These are phyloP conservation scores for Zygotorulaspora danielsina DNA, from an alignment of 805 yeast genomes.

Conservation along the genomic window DNA sequence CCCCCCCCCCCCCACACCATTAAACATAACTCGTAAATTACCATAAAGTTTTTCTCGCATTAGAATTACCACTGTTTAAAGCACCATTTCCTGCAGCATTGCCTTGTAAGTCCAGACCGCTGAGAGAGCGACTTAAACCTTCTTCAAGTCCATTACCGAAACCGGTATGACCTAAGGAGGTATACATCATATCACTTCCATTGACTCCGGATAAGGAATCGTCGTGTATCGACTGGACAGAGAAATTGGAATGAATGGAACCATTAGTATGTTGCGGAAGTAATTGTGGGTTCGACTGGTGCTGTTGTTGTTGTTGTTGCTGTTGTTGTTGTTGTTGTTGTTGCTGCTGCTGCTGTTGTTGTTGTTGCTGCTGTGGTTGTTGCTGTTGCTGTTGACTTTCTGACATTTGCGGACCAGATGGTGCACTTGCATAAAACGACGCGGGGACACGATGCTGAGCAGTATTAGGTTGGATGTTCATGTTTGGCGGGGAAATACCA, in stretches of 20 bases:
- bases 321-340: slow-evolving; percentile 11
- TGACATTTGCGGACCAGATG: slow-evolving; percentile 6
- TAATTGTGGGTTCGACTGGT: slow-evolving; percentile 11
- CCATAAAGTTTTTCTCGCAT: slow-evolving; percentile 15
- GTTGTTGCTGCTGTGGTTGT: slow-evolving; percentile 9
- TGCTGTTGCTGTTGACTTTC: slow-evolving; percentile 13
- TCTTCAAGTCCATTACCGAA: slow-evolving; percentile 27
- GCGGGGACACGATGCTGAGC: slow-evolving; percentile 20
- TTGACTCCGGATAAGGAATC: slow-evolving; percentile 13
- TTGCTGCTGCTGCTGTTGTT: slow-evolving; percentile 28
- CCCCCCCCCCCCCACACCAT: no score
- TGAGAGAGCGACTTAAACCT: slow-evolving; percentile 33
- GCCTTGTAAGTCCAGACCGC: slow-evolving; percentile 32
- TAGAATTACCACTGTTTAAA: slow-evolving; percentile 7
- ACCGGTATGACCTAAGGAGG: slow-evolving; percentile 16
- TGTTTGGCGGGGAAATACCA: slow-evolving; percentile 26
- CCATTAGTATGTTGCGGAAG: slow-evolving; percentile 36
- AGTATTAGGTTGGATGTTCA: slow-evolving; percentile 19
- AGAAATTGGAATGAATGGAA: slow-evolving; percentile 34
- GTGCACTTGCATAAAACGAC: slow-evolving; percentile 14
- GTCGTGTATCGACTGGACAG: slow-evolving; percentile 32
- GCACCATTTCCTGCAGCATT: slow-evolving; percentile 10
- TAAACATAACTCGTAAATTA: slow-evolving; percentile 5
- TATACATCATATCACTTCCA: slow-evolving; percentile 21
- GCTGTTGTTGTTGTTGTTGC: slow-evolving; percentile 10